Base-by-base conservation (phyloP, 306 rosid genomes). In the Mimosa bimucronata region DNA sequence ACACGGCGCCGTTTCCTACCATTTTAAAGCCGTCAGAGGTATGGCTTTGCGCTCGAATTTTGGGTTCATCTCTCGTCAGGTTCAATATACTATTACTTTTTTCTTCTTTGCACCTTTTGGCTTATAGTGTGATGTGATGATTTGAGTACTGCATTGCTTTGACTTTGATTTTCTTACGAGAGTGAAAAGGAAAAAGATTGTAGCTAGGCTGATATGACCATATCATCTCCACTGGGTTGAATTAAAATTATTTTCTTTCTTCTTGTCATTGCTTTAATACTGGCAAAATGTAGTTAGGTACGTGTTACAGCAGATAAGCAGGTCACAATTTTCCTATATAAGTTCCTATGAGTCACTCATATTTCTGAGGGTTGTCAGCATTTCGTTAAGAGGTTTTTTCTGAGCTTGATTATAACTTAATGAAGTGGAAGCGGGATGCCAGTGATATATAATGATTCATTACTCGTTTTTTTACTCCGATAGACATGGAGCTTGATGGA, bases 21-120 rank as follows among this genome's bases (percentile, higher is more conserved):
- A n/a, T n/a, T n/a, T n/a, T n/a, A n/a, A n/a, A n/a, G 53, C 53
- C 53, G n/a, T 46, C 53, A n/a, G 19, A 46, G 53, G 53, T 46
- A 46, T 13, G 53, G 53, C 19, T 46, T 6, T 3, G 53, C 1
- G n/a, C 19, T 46, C 19, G 19, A 14, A 2, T 46, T 46, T 80
- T 57, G 66, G 77, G 81, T 30, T 83, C 83, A 29, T 89, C 95
- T 69, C 88, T 85, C 66, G 67, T 87, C 77, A 87, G 95, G 95
- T 91, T 37, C 76, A 29, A 62, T 65, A 13, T 79, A 40, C 31
- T 30, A 15, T n/a, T 29, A 29, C 19, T 7, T 30, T 44, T 37
- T 69, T 23, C 74, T 23, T 5, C 13, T 68, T 15, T 13, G 0
- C 42, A 3, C 11, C 8, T 46, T 31, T 16, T 52, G 18, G 11